Evolutionary conservation across 202 grass and related monocot species (phyloP).

Genomic region (Schoenoplectus triqueter): DNA sequence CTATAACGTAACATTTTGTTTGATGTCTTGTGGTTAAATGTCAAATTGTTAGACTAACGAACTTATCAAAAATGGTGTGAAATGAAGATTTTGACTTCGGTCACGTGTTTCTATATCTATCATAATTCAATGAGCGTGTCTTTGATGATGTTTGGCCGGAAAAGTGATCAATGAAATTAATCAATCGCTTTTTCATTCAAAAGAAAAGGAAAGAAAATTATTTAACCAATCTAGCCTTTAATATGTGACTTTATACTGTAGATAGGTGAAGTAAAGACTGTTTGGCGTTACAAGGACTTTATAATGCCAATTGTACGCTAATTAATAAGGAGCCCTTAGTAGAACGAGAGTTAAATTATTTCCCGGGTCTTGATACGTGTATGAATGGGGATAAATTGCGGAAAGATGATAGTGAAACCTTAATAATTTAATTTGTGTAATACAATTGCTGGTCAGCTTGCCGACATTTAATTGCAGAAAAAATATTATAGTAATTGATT

Average conservation of each 20-base stretch:
- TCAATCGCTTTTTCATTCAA: not conserved
- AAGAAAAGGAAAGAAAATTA: not conserved
- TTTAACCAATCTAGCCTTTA: not conserved
- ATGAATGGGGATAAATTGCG: not conserved
- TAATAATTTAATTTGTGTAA: not conserved
- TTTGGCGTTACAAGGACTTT: not conserved
- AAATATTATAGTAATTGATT: no score
- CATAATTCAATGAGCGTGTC: not conserved
- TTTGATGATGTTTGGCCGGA: not conserved
- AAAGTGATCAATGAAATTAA: not conserved
- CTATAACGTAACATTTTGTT: not conserved
- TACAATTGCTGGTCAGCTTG: not conserved
- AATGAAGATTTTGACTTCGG: not conserved
- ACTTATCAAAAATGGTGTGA: not conserved
- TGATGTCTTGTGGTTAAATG: not conserved
- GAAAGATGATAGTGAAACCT: conserved; percentile 2
- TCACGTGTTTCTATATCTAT: not conserved
- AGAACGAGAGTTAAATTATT: not conserved
- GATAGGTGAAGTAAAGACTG: not conserved
- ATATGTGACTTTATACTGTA: not conserved
- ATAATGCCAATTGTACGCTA: conserved; percentile 5
- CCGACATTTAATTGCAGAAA: not conserved
- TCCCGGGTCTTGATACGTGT: not conserved
- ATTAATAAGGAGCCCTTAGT: not conserved
- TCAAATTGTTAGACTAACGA: not conserved